These are phyloP conservation scores for Aphanoascus verrucosus DNA, from an alignment of 2,329 filamentous ascomycete genomes.

Conservation along the genomic window DNA sequence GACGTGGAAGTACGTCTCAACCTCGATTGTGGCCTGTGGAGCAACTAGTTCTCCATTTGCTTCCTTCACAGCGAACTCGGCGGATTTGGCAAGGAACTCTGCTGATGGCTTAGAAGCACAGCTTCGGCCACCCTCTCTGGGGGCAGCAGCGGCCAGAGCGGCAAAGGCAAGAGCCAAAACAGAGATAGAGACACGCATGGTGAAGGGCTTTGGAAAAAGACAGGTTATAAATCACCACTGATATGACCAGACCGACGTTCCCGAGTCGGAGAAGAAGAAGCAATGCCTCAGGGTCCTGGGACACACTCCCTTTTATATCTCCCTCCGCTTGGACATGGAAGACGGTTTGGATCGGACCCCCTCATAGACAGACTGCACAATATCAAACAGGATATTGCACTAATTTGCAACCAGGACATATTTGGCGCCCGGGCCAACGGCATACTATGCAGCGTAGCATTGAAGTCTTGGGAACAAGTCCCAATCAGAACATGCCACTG, in stretches of 20 bases:
- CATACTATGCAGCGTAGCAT: constrained; percentile 4
- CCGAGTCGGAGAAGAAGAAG: neutral
- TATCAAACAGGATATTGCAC: neutral
- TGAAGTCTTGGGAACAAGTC: neutral
- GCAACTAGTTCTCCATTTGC: neutral
- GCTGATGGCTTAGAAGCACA: constrained; percentile 9
- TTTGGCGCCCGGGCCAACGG: neutral
- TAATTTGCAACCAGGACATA: neutral
- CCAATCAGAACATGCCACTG: neutral
- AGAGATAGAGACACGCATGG: constrained; percentile 12
- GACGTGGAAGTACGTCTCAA: constrained; percentile 39
- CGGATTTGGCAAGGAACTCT: constrained; percentile 4
- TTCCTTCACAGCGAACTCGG: neutral
- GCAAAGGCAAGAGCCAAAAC: constrained; percentile 10
- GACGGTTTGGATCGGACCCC: constrained; percentile 2
- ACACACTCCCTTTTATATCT: neutral
- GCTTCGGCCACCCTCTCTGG: neutral
- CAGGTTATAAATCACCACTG: neutral
- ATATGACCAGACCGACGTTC: neutral
- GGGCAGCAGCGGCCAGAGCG: constrained; percentile 8
- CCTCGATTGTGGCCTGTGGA: constrained; percentile 20
- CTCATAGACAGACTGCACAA: neutral
- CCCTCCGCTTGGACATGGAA: neutral
- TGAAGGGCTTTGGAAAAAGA: neutral
- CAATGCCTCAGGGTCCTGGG: neutral